Conservation (phyloP, 345 rosid species). For the Moricandia moricandioides region DNA sequence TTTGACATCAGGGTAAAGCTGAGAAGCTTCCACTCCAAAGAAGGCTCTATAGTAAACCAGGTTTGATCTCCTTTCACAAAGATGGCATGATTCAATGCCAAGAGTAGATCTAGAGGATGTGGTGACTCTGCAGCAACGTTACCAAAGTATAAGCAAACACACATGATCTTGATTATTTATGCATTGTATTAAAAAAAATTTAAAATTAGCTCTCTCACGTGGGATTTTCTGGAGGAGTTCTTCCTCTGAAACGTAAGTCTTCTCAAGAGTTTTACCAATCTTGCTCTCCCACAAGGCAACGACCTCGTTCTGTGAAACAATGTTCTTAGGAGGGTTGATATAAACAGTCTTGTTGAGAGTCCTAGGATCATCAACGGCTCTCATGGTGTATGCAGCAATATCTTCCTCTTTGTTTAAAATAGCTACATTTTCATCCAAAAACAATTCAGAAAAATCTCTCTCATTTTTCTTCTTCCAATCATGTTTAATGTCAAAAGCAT, state of each 20-base stretch:
- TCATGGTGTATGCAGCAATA: slow-evolving; percentile 51
- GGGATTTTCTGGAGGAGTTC: slow-evolving; percentile 40
- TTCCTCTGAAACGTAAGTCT: slow-evolving; percentile 51
- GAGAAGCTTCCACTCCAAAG: slow-evolving; percentile 36
- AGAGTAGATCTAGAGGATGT: slow-evolving; percentile 23
- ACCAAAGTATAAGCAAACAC: slow-evolving; percentile 9
- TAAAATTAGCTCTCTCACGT: too few relatives aligned
- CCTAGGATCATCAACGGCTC: slow-evolving; percentile 54
- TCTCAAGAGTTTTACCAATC: slow-evolving; percentile 56
- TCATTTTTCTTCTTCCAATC: background rate
- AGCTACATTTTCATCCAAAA: slow-evolving; percentile 20
- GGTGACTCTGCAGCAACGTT: slow-evolving; percentile 24
- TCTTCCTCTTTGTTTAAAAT: slow-evolving; percentile 52
- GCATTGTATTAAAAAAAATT: too few relatives aligned
- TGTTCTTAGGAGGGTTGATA: slow-evolving; percentile 53
- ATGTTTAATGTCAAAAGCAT: background rate
- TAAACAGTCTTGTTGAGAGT: slow-evolving; percentile 57
- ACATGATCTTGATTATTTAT: too few relatives aligned
- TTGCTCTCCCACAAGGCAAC: slow-evolving; percentile 71
- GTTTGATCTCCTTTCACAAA: slow-evolving; percentile 32
- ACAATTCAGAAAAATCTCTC: slow-evolving; percentile 9
- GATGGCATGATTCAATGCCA: slow-evolving; percentile 29
- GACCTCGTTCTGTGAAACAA: slow-evolving; percentile 50
- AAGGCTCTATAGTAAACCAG: slow-evolving; percentile 25
- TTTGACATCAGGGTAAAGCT: slow-evolving; percentile 42